These are phyloP conservation scores for Aspergillus affinis DNA, from an alignment of 495 filamentous ascomycete genomes.

Conservation along the genomic window DNA sequence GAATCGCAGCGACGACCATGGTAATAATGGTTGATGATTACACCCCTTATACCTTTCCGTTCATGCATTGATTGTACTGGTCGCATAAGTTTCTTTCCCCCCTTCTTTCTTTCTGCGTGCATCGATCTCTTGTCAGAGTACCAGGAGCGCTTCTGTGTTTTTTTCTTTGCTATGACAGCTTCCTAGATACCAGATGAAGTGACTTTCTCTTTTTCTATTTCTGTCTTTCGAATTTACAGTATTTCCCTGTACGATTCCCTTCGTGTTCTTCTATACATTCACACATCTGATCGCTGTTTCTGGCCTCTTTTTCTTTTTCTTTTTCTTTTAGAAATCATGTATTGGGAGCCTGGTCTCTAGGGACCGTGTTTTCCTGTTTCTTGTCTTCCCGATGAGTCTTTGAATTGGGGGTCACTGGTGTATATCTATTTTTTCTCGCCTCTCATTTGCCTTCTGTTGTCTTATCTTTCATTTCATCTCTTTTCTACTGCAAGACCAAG, in stretches of 20 bases:
- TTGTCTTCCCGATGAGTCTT: constrained; percentile 18
- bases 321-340: constrained; percentile 18
- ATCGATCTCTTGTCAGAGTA: constrained; percentile 16
- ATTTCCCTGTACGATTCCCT: constrained; percentile 32
- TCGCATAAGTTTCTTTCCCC: constrained; percentile 2
- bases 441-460: constrained; percentile 1
- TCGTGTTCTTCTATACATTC: constrained; percentile 16
- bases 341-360: not conserved
- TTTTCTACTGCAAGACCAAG: constrained; percentile 2
- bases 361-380: constrained; percentile 6
- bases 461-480: not conserved
- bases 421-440: constrained; percentile 15
- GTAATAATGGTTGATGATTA: constrained; percentile 25
- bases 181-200: constrained; percentile 44
- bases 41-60: constrained; percentile 13
- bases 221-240: constrained; percentile 18
- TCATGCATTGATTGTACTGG: constrained; percentile 11
- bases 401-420: constrained; percentile 13
- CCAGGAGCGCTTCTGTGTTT: constrained; percentile 22
- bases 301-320: constrained; percentile 7
- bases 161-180: constrained; percentile 19
- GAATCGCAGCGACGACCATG: constrained; percentile 32
- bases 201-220: constrained; percentile 25
- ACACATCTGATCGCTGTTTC: constrained; percentile 8
- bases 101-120: constrained; percentile 8